These are phyloP conservation scores for Phaffia australis DNA, from an alignment of 768 basidiomycete genomes.

Conservation along the genomic window DNA sequence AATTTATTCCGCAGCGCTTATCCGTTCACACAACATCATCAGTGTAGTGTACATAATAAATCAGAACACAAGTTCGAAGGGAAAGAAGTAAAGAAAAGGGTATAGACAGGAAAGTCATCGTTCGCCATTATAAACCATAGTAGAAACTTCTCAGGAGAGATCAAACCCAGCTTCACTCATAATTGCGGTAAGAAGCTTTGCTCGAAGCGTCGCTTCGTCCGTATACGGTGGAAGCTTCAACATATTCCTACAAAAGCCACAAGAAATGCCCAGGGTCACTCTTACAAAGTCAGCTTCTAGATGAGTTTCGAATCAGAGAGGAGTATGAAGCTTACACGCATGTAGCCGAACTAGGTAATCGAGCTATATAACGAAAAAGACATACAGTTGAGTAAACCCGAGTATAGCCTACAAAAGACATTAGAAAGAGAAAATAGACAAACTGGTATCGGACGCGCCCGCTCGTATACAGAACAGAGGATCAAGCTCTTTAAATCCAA, in stretches of 20 bases:
- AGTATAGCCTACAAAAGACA: background rate
- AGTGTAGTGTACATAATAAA: no score
- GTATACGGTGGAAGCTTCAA: constrained; percentile 71
- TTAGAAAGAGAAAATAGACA: constrained; percentile 34
- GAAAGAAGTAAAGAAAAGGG: no score
- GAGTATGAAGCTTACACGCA: constrained; percentile 88
- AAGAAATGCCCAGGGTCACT: constrained; percentile 34
- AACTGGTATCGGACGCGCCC: constrained; percentile 51
- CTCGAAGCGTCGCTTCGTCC: constrained; percentile 52
- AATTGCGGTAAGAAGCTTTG: constrained; percentile 77
- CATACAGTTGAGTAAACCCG: constrained; percentile 1
- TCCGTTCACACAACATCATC: no score
- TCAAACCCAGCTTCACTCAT: constrained; percentile 84
- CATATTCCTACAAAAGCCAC: constrained; percentile 76
- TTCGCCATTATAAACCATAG: no score
- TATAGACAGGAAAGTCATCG: no score
- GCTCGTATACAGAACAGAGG: constrained; percentile 85
- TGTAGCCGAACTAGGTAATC: constrained; percentile 45
- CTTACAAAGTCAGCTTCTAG: background rate
- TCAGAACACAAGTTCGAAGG: no score
- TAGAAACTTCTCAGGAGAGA: constrained; percentile 49
- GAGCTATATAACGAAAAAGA: background rate
- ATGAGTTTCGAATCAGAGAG: constrained; percentile 51
- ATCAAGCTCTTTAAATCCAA: constrained; percentile 45
- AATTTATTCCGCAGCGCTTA: no score